These are phyloP conservation scores for Crithidia mellificae DNA, from an alignment of 208 protist species.

Conservation along the genomic window DNA sequence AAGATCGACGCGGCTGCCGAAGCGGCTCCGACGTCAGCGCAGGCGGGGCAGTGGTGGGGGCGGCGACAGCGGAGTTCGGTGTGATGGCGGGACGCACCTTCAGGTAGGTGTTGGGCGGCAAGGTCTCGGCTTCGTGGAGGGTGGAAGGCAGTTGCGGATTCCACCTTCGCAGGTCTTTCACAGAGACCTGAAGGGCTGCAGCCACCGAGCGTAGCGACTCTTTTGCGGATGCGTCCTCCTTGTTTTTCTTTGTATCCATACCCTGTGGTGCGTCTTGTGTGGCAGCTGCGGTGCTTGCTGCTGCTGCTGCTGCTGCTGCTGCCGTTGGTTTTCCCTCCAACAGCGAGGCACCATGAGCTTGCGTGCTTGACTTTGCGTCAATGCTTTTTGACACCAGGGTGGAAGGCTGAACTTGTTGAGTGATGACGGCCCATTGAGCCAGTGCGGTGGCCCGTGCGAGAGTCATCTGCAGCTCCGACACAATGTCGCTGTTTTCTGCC, in stretches of 20 bases:
- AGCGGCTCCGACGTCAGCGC: too few relatives aligned
- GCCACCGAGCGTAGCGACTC: constrained; percentile 44
- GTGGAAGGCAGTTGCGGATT: constrained; percentile 54
- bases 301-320: too few relatives aligned
- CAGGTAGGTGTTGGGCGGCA: constrained; percentile 60
- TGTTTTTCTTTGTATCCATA: too few relatives aligned
- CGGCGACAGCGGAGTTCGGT: neutral
- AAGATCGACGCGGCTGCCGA: too few relatives aligned
- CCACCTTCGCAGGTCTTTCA: constrained; percentile 41
- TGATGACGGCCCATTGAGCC: constrained; percentile 29
- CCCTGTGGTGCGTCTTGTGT: constrained; percentile 4
- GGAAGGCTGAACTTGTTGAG: constrained; percentile 15
- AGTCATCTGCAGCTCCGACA: constrained; percentile 40
- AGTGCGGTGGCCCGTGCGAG: constrained; percentile 59
- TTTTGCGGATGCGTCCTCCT: neutral
- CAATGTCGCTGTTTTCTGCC: constrained; percentile 37
- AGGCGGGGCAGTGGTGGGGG: too few relatives aligned
- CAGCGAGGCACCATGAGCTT: too few relatives aligned
- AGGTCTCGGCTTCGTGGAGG: constrained; percentile 21
- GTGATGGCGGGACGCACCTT: constrained; percentile 22
- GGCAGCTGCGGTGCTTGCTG: neutral
- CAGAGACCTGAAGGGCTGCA: constrained; percentile 17
- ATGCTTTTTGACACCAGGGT: too few relatives aligned
- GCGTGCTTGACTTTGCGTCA: too few relatives aligned
- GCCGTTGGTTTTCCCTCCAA: too few relatives aligned